Conservation (phyloP, 2,329 filamentous ascomycete species). For the Ascosphaera apis region DNA sequence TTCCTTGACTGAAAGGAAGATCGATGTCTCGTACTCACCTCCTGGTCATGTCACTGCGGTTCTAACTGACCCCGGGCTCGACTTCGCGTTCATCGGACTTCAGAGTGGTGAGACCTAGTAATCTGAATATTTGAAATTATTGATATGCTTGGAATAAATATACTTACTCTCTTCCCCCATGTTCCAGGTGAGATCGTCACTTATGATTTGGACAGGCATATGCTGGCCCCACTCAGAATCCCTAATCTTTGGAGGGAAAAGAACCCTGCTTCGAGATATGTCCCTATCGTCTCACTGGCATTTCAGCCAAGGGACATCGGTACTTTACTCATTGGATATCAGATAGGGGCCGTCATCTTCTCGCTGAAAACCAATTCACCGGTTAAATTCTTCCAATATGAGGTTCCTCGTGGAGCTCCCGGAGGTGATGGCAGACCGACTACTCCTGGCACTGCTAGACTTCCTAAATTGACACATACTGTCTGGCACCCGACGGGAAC, state of each 20-base stretch:
- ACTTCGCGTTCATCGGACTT: slow-evolving; percentile 75
- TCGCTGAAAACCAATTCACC: slow-evolving; percentile 81
- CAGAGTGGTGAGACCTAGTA: slow-evolving; percentile 32
- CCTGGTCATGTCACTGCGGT: slow-evolving; percentile 54
- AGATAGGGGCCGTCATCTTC: slow-evolving; percentile 67
- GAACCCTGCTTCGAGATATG: slow-evolving; percentile 41
- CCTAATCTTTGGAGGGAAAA: slow-evolving; percentile 67
- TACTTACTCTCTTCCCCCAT: neutral
- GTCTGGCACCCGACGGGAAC: slow-evolving; percentile 90
- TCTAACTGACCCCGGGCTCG: slow-evolving; percentile 68
- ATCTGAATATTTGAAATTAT: neutral
- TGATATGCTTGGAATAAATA: neutral
- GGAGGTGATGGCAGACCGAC: slow-evolving; percentile 49
- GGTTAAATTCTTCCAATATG: slow-evolving; percentile 60
- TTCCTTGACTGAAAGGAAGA: slow-evolving; percentile 47
- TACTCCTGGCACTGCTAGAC: slow-evolving; percentile 37
- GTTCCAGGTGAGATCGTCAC: slow-evolving; percentile 50
- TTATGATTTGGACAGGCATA: slow-evolving; percentile 76
- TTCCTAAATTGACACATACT: slow-evolving; percentile 57
- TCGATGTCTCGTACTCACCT: slow-evolving; percentile 47
- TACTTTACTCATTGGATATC: slow-evolving; percentile 75
- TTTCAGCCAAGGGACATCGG: slow-evolving; percentile 85
- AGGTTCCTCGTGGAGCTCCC: slow-evolving; percentile 56
- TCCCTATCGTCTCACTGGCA: slow-evolving; percentile 51
- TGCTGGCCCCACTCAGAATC: slow-evolving; percentile 53